Evolutionary conservation across 257 asterid species (phyloP).

Genomic region (Ilex asprella): DNA sequence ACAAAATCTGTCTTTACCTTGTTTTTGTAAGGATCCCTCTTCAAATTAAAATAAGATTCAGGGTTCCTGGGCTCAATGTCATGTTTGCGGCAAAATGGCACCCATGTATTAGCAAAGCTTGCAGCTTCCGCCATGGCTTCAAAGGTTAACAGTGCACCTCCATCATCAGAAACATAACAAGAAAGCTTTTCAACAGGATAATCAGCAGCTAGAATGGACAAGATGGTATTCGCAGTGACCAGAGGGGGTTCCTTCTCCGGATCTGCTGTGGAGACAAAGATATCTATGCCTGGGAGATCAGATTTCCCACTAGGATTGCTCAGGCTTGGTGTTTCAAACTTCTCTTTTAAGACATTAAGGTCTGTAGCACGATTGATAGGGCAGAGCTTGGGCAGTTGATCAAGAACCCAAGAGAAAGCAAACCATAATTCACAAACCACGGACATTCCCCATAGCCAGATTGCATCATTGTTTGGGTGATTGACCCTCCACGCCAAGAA

Average conservation of each 20-base stretch:
- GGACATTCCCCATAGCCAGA: conserved; percentile 88
- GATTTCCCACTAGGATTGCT: conserved; percentile 71
- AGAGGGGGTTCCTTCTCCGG: conserved; percentile 93
- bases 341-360: conserved; percentile 63
- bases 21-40: conserved; percentile 73
- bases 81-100: conserved; percentile 80
- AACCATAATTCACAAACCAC: conserved; percentile 79
- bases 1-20: conserved; percentile 74
- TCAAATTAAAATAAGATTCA: conserved; percentile 70
- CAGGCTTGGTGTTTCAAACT: conserved; percentile 59
- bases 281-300: conserved; percentile 79
- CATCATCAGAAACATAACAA: conserved; percentile 91
- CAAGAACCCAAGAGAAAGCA: conserved; percentile 90
- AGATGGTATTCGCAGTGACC: conserved; percentile 76
- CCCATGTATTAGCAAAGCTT: conserved; percentile 84
- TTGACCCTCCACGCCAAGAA: conserved; percentile 66
- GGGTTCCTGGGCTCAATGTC: conserved; percentile 79
- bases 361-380: conserved; percentile 83
- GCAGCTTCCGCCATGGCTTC: conserved; percentile 99
- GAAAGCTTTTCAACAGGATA: conserved; percentile 86
- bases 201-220: conserved; percentile 80
- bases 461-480: conserved; percentile 68
- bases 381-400: conserved; percentile 77
- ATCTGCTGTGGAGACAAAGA: conserved; percentile 86
- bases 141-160: conserved; percentile 80